phyloP scores from a whole-genome alignment of 768 basidiomycete genomes.

The Leccinum subgranulosum region DNA sequence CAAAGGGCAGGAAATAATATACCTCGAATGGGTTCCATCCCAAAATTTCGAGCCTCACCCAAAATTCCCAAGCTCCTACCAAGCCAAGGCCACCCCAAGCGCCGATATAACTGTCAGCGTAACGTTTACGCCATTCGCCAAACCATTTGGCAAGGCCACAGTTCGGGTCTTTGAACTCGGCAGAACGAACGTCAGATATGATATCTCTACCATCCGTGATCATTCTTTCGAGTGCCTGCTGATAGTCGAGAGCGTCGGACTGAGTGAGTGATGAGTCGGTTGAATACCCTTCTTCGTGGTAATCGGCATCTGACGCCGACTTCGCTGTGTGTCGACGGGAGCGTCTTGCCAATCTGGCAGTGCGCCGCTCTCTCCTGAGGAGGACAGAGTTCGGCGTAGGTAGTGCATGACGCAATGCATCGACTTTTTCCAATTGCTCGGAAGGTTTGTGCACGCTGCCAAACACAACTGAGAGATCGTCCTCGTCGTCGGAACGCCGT shows the following conservation, averaged over 20 bases:
- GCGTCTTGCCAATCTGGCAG: slow-evolving; percentile 58
- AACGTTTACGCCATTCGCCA: slow-evolving; percentile 70
- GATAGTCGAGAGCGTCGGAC: slow-evolving; percentile 69
- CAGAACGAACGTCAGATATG: slow-evolving; percentile 77
- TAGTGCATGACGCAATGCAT: slow-evolving; percentile 59
- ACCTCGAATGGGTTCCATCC: slow-evolving; percentile 90
- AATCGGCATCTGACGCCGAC: slow-evolving; percentile 21
- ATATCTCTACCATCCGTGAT: slow-evolving; percentile 50
- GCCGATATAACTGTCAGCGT: slow-evolving; percentile 76
- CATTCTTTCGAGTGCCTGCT: slow-evolving; percentile 56
- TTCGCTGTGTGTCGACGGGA: slow-evolving; percentile 38
- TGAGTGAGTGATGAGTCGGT: slow-evolving; percentile 75
- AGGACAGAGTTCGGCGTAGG: slow-evolving; percentile 45
- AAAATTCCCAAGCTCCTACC: slow-evolving; percentile 92
- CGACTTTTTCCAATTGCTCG: slow-evolving; percentile 43
- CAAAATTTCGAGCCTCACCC: slow-evolving; percentile 81
- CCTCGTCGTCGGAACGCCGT: slow-evolving; percentile 72
- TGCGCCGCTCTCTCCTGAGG: slow-evolving; percentile 51
- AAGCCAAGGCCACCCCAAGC: slow-evolving; percentile 90
- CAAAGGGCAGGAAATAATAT: slow-evolving; percentile 18
- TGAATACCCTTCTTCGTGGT: slow-evolving; percentile 75
- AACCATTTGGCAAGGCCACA: slow-evolving; percentile 67
- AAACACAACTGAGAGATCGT: slow-evolving; percentile 72
- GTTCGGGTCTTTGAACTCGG: slow-evolving; percentile 79
- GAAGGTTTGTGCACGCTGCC: slow-evolving; percentile 45